A percentile compares a stretch with the other conserved stretches of the same genome.
Evolutionary conservation across 495 filamentous ascomycete genomes (phyloP).

Genomic region (Sporormia fimetaria): DNA sequence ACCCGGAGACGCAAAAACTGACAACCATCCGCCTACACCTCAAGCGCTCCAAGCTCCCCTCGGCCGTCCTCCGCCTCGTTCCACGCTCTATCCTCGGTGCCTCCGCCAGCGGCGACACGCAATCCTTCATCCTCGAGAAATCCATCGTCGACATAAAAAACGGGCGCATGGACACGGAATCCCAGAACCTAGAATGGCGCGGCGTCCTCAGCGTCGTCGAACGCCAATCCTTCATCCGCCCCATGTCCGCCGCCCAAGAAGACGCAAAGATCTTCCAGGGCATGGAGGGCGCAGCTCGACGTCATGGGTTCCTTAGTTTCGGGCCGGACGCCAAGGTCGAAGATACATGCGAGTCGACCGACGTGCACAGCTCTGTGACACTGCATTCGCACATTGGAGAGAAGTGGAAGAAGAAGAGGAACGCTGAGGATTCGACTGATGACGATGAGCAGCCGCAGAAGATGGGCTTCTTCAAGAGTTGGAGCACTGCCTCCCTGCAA

Average conservation of each 20-base stretch:
- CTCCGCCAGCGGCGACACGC: conserved; percentile 50
- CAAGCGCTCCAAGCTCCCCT: conserved; percentile 83
- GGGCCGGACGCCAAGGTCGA: conserved; percentile 27
- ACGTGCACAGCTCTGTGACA: conserved; percentile 72
- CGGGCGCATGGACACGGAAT: conserved; percentile 52
- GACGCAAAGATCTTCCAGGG: conserved; percentile 5
- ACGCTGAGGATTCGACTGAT: conserved; percentile 33
- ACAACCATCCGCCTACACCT: conserved; percentile 84
- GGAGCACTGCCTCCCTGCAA: conserved; percentile 74
- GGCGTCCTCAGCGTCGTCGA: conserved; percentile 89
- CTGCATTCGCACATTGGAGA: conserved; percentile 75
- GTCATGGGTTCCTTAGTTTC: conserved; percentile 17
- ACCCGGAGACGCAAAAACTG: conserved; percentile 65
- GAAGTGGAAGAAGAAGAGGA: conserved; percentile 45
- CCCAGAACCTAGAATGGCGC: conserved; percentile 47
- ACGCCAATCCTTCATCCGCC: conserved; percentile 61
- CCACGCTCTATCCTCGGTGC: conserved; percentile 64
- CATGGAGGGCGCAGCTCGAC: conserved; percentile 15
- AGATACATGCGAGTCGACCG: conserved; percentile 51
- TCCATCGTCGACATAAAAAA: conserved; percentile 81
- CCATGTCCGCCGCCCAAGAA: conserved; percentile 24
- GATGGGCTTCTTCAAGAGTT: conserved; percentile 53
- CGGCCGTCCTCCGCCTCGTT: conserved; percentile 68
- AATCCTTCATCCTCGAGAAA: conserved; percentile 84
- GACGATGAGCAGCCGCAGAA: conserved; percentile 42